Evolutionary conservation across 306 rosid genomes (phyloP).

Genomic region (Benincasa hispida): DNA sequence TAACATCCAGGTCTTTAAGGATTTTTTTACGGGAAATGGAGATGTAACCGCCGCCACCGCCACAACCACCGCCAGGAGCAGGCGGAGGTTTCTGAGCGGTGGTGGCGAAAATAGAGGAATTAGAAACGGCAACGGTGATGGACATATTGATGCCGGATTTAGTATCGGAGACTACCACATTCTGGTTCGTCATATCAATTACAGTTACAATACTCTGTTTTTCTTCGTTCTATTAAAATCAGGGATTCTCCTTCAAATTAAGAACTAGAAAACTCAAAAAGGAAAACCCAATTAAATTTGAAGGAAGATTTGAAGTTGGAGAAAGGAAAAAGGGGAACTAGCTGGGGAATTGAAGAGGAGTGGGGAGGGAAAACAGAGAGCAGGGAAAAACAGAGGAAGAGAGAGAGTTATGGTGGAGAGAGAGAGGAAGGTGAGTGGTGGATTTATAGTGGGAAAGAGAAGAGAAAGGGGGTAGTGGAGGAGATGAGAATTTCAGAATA

Average conservation of each 20-base stretch:
- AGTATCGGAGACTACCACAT: constrained; percentile 37
- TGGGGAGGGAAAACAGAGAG: neutral
- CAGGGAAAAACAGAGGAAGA: neutral
- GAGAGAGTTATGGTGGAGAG: constrained; percentile 1
- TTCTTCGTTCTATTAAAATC: no score
- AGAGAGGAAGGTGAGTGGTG: constrained; percentile 1
- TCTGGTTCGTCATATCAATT: constrained; percentile 58
- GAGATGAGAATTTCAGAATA: constrained; percentile 11
- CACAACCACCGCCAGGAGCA: constrained; percentile 5
- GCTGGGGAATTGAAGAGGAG: no score
- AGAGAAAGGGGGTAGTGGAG: constrained; percentile 21
- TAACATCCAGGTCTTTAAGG: constrained; percentile 50
- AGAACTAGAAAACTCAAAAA: neutral
- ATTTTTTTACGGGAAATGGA: constrained; percentile 44
- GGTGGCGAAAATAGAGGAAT: constrained; percentile 26
- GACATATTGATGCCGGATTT: constrained; percentile 31
- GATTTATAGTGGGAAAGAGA: constrained; percentile 44
- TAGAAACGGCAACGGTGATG: constrained; percentile 15
- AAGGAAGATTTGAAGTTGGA: neutral
- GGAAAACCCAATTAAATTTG: neutral
- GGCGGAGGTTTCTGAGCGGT: constrained; percentile 42
- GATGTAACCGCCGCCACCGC: constrained; percentile 29
- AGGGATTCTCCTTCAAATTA: neutral
- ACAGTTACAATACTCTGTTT: neutral
- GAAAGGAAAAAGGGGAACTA: neutral